Evolutionary conservation across 345 rosid genomes (phyloP), one percentile per base, ranked within the genome.

Genomic region (Brassica incana): DNA sequence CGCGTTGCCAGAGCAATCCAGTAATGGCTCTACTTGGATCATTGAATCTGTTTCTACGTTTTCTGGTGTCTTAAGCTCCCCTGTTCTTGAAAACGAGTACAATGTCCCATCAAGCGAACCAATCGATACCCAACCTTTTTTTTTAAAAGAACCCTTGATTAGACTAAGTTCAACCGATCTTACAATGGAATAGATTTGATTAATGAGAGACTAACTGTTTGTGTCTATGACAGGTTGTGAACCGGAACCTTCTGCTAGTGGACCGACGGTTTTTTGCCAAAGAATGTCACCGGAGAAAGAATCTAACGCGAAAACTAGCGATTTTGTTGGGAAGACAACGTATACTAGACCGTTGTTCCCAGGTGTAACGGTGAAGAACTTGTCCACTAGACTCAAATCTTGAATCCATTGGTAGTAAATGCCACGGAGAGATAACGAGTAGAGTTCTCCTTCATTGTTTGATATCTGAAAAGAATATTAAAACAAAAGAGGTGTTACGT

Each of bases 91-190:
- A 68, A 95, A 84, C 6, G 90, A 90, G 80, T 95, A 92, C 18
- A 95, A 78, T 65, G 84, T 84, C 48, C 98, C 98, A 73, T 95
- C 98, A 79, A 92, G 74, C 3, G 99, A 92, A 79, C 94, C 93
- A 62, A 92, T 79, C 6, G 99, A 90, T 66, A 90, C 75, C 91
- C 91, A 92, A 60, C 94, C 98, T 94, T 83, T 52, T 7, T 6
- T 35, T 23, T 23, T 20, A 61, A 4, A 7, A 50, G 15, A 70
- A 14, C 15, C 36, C 8, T 0, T 25, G 38, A 25, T 54, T 8
- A 75, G 29, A 52, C 23, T 16, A 75, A 80, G 52, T 27, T 52
- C 8, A 27, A 61, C 8, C 35, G 29, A 59, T 69, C 54, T 58
- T 58, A 56, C 45, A 48, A 1, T 50, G 75, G 0, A 5, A 16